These are phyloP conservation scores for Penicillium sp. DNA, from an alignment of 2,329 filamentous ascomycete genomes.

Conservation along the genomic window DNA sequence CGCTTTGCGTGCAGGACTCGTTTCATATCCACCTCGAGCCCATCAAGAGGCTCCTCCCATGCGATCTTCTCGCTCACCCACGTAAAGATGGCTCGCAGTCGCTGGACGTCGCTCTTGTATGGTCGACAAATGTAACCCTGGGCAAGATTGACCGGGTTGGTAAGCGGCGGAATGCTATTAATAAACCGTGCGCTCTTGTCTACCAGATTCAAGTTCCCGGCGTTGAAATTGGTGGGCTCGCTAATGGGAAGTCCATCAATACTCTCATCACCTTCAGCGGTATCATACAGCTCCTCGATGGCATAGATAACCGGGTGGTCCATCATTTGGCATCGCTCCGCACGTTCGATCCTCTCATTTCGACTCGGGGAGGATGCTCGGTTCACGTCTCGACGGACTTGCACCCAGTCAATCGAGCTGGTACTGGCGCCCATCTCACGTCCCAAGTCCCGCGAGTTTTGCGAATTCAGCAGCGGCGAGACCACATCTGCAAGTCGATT, in stretches of 20 bases:
- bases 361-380: conserved; percentile 87
- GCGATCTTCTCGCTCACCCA: conserved; percentile 93
- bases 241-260: conserved; percentile 76
- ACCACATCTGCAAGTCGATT: conserved; percentile 43
- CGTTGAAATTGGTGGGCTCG: conserved; percentile 73
- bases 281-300: conserved; percentile 79
- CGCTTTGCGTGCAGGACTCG: conserved; percentile 78
- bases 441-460: conserved; percentile 46
- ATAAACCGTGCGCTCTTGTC: conserved; percentile 96
- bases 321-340: conserved; percentile 89
- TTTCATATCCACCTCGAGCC: conserved; percentile 67
- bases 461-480: conserved; percentile 28
- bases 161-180: conserved; percentile 72
- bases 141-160: conserved; percentile 73
- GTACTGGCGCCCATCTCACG: conserved; percentile 64
- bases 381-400: conserved; percentile 91
- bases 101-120: conserved; percentile 88
- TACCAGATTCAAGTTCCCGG: conserved; percentile 75
- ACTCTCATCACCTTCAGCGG: conserved; percentile 82
- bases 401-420: conserved; percentile 77
- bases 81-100: conserved; percentile 88
- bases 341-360: conserved; percentile 77
- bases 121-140: conserved; percentile 91
- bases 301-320: conserved; percentile 83
- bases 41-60: conserved; percentile 93